These are phyloP conservation scores for Neopestalotiopsis sp. DNA, from an alignment of 2,329 filamentous ascomycete genomes.

Conservation along the genomic window DNA sequence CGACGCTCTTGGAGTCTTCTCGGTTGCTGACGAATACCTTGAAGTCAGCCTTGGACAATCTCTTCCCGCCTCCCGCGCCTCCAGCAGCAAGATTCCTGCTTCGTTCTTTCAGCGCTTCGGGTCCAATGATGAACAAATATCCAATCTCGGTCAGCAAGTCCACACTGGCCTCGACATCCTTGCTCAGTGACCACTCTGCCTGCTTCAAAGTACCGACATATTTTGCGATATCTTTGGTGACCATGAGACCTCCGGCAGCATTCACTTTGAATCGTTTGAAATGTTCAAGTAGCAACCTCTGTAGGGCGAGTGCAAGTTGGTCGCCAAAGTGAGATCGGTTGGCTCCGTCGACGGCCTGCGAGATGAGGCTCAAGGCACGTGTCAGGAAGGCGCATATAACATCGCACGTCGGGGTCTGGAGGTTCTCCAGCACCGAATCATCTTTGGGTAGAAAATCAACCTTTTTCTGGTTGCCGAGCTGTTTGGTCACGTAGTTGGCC, in stretches of 20 bases:
- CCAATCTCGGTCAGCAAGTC: conserved; percentile 93
- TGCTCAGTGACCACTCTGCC: conserved; percentile 71
- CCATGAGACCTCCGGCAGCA: conserved; percentile 90
- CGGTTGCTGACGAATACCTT: conserved; percentile 84
- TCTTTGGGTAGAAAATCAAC: conserved; percentile 90
- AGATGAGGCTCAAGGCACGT: conserved; percentile 66
- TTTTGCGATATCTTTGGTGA: conserved; percentile 93
- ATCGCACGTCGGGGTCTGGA: conserved; percentile 87
- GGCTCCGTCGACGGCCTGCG: conserved; percentile 77
- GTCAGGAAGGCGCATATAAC: conserved; percentile 81
- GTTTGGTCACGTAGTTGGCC: conserved; percentile 75
- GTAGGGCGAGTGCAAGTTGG: conserved; percentile 82
- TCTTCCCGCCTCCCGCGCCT: conserved; percentile 49
- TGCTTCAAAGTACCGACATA: conserved; percentile 86
- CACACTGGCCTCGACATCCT: conserved; percentile 71
- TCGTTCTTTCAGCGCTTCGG: conserved; percentile 76
- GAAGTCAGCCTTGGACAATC: conserved; percentile 72
- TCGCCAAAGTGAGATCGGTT: conserved; percentile 84
- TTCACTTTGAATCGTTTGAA: conserved; percentile 95
- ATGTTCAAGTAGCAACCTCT: conserved; percentile 84
- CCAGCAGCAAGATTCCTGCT: conserved; percentile 59
- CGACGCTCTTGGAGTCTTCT: conserved; percentile 81
- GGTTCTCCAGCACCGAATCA: conserved; percentile 70
- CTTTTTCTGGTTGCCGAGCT: conserved; percentile 81
- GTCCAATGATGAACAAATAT: conserved; percentile 92